These are phyloP conservation scores for Candida loeiensis DNA, from an alignment of 805 yeast genomes.

Conservation along the genomic window DNA sequence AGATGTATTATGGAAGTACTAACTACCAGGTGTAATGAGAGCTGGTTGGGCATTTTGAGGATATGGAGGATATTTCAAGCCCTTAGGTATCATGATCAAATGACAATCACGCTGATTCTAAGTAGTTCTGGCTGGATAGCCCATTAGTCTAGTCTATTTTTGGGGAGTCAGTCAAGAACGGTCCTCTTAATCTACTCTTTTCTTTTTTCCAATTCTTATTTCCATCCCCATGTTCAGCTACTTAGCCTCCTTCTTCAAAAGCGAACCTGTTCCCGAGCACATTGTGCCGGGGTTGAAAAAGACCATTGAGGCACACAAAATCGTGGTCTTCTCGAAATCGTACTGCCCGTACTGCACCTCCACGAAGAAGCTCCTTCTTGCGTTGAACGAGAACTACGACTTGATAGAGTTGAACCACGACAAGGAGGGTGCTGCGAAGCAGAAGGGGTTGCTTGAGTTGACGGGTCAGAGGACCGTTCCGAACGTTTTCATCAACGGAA, in stretches of 20 bases:
- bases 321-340: constrained; percentile 28
- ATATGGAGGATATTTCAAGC: too few species aligned
- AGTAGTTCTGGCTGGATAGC: too few species aligned
- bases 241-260: constrained; percentile 11
- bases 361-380: constrained; percentile 35
- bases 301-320: constrained; percentile 13
- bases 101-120: too few species aligned
- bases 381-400: constrained; percentile 19
- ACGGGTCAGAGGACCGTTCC: constrained; percentile 38
- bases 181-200: too few species aligned
- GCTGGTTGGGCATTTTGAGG: too few species aligned
- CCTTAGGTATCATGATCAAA: too few species aligned
- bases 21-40: too few species aligned
- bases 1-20: too few species aligned
- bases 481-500: constrained; percentile 33
- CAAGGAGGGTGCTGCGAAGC: constrained; percentile 26
- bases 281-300: constrained; percentile 6
- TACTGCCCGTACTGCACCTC: constrained; percentile 44
- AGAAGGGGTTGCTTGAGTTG: constrained; percentile 27
- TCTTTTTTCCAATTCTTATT: too few species aligned
- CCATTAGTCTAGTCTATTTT: too few species aligned
- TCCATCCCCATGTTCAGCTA: constrained; percentile 8
- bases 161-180: too few species aligned
- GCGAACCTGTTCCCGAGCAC: constrained; percentile 2
- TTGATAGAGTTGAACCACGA: constrained; percentile 27